Base-by-base conservation (phyloP, 345 rosid genomes). In the Alliaria petiolata region DNA sequence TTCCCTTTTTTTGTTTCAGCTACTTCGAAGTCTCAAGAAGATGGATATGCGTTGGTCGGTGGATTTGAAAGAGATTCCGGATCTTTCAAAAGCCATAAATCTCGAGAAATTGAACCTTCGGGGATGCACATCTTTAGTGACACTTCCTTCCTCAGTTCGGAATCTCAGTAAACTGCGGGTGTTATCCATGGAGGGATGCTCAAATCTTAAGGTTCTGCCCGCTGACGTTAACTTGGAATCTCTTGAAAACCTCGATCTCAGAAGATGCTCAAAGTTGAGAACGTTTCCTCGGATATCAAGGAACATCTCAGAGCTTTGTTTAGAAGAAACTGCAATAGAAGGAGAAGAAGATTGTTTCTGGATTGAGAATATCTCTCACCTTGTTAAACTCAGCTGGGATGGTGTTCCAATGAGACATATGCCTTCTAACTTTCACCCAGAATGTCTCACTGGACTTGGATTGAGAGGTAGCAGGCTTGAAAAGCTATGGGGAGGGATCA, bases 401-500 rank as follows among this genome's bases (percentile, higher is more conserved):
- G 36, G n/a, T 25, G 17, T 31, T 6, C 30, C 44, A 8, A 0
- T 34, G 25, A 46, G 4, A n/a, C 25, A 7, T 57, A 15, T 50
- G 4, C 75, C 75, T 4, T 0, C 25, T 36, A 2, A 20, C 22
- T 40, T 61, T 12, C 10, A 20, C 2, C 8, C 68, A 39, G 45
- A 58, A 25, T 6, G 17, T 51, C 5, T 40, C 8, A 3, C 2
- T 8, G 4, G 11, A 0, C 66, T 69, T 22, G 3, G 1, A 22
- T 6, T 70, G 50, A 14, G 0, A 6, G 3, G 10, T 14, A 20
- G 20, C 52, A 50, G 7, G 43, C 20, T 60, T 28, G 50, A 60
- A 17, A 60, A 70, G 43, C 39, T 70, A 5, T 70, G 75, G 75
- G 33, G 52, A 17, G 75, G 61, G 8, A 33, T 60, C 50, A 38